Evolutionary conservation across 1,284 basidiomycete species (phyloP).

Genomic region (Dichomitus squalens): DNA sequence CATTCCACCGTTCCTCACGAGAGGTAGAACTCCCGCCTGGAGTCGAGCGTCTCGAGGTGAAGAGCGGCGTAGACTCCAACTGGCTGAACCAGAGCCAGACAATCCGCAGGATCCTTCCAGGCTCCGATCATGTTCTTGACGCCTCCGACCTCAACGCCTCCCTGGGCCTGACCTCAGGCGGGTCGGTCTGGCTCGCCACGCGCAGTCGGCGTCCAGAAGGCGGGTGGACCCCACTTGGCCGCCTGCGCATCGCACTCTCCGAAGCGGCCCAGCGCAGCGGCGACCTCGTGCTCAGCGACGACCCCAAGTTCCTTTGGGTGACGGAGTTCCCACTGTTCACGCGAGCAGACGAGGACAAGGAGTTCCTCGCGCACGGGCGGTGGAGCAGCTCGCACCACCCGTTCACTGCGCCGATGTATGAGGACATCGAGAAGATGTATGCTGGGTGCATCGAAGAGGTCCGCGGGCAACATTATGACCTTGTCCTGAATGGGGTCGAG

Average conservation of each 20-base stretch:
- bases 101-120: conserved; percentile 28
- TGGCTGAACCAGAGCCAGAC: conserved; percentile 48
- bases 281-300: conserved; percentile 42
- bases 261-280: conserved; percentile 64
- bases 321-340: conserved; percentile 97
- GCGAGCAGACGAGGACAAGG: conserved; percentile 85
- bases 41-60: conserved; percentile 47
- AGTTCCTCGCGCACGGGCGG: conserved; percentile 79
- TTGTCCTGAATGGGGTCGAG: conserved; percentile 94
- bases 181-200: conserved; percentile 46
- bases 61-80: conserved; percentile 40
- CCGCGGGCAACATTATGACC: conserved; percentile 95
- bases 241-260: conserved; percentile 69
- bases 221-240: conserved; percentile 83
- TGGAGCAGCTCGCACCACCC: conserved; percentile 95
- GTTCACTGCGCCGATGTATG: conserved; percentile 93
- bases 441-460: conserved; percentile 68
- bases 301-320: conserved; percentile 91
- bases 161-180: conserved; percentile 22
- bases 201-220: conserved; percentile 60
- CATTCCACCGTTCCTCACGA: conserved; percentile 9
- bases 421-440: conserved; percentile 80
- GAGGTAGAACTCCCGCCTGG: neutral
- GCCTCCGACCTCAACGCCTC: conserved; percentile 24
- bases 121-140: neutral